Conservation (phyloP, 2,329 filamentous ascomycete species). For the Fusarium sp. region DNA sequence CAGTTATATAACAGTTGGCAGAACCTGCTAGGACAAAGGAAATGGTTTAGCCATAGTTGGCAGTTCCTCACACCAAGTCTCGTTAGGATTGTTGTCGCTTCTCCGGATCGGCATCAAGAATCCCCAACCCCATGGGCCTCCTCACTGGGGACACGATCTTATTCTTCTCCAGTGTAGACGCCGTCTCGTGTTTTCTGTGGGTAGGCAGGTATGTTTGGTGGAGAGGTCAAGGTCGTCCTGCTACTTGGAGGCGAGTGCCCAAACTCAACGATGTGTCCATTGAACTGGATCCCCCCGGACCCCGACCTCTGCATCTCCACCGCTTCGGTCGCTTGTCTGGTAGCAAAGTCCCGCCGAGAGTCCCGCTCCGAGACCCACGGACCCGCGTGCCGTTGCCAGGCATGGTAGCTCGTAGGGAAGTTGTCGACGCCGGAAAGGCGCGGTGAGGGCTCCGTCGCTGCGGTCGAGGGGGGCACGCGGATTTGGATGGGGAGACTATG, state of each 20-base stretch:
- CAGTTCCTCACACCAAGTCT: neutral
- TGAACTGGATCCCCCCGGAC: constrained; percentile 38
- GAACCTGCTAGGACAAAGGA: neutral
- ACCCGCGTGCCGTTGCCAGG: constrained; percentile 24
- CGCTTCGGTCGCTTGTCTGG: constrained; percentile 5
- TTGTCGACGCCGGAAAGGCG: constrained; percentile 18
- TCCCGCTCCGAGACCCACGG: constrained; percentile 28
- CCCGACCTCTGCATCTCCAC: constrained; percentile 39
- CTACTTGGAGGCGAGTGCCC: constrained; percentile 18
- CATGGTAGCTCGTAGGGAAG: constrained; percentile 17
- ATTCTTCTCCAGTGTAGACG: constrained; percentile 6
- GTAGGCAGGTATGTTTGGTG: constrained; percentile 7
- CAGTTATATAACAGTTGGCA: neutral
- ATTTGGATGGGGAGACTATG: constrained; percentile 3
- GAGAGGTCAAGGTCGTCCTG: neutral
- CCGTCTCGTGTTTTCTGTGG: constrained; percentile 26
- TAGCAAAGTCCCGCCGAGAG: constrained; percentile 12
- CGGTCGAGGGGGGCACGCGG: constrained; percentile 23
- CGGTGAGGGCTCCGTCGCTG: constrained; percentile 35
- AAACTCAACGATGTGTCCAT: constrained; percentile 36
- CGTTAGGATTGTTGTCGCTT: constrained; percentile 1
- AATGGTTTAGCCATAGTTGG: neutral
- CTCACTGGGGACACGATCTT: neutral
- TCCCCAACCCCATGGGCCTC: constrained; percentile 20
- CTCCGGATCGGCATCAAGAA: neutral